Evolutionary conservation across 202 grass and related monocot species (phyloP).

Genomic region (Panicum hallii): DNA sequence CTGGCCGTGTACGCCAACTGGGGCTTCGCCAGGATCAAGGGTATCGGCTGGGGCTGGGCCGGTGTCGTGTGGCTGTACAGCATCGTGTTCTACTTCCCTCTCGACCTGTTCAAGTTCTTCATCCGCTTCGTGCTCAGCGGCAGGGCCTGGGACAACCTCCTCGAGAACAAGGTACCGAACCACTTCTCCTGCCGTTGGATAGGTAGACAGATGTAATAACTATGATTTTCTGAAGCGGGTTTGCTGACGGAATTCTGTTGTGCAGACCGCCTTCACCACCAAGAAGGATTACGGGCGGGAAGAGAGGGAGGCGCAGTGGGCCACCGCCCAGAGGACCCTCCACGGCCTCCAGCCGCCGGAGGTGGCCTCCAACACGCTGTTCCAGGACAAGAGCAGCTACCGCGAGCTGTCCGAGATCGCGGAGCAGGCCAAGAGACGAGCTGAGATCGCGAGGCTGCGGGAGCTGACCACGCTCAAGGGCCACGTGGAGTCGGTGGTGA

Average conservation of each 20-base stretch:
- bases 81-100: conserved; percentile 79
- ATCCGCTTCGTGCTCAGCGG: conserved; percentile 92
- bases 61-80: conserved; percentile 98
- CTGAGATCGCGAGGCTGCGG: conserved; percentile 88
- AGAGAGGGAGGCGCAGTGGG: conserved; percentile 96
- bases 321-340: conserved; percentile 86
- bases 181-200: neutral
- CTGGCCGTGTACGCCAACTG: conserved; percentile 94
- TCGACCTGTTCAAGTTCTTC: conserved; percentile 84
- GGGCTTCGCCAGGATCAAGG: conserved; percentile 89
- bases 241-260: conserved; percentile 22
- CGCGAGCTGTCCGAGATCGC: conserved; percentile 97
- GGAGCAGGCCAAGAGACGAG: conserved; percentile 90
- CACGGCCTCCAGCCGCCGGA: conserved; percentile 92
- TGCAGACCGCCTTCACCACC: conserved; percentile 87
- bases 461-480: conserved; percentile 85
- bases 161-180: conserved; percentile 78
- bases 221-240: neutral
- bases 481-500: conserved; percentile 79
- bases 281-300: conserved; percentile 92
- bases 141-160: conserved; percentile 88
- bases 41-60: conserved; percentile 93
- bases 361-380: conserved; percentile 44
- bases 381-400: conserved; percentile 92
- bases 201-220: too few species aligned